Evolutionary conservation across 2,329 filamentous ascomycete species (phyloP).

Genomic region (Pezicula rhizophila): DNA sequence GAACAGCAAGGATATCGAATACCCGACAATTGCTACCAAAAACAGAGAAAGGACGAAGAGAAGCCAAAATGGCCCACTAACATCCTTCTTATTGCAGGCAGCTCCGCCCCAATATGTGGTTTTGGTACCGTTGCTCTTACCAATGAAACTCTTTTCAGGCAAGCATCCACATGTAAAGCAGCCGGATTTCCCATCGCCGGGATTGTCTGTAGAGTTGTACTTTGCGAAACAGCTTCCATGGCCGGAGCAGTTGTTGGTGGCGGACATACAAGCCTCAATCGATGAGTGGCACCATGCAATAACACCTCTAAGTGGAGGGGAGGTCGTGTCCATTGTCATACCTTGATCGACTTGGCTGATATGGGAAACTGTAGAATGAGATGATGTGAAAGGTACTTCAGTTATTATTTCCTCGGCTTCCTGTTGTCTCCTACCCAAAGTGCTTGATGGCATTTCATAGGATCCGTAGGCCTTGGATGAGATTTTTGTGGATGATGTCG

Average conservation of each 20-base stretch:
- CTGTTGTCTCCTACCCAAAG: constrained; percentile 14
- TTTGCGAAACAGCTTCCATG: constrained; percentile 73
- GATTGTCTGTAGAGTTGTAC: constrained; percentile 39
- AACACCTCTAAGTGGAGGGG: constrained; percentile 16
- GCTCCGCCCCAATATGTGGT: constrained; percentile 75
- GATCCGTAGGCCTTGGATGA: constrained; percentile 20
- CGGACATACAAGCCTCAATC: constrained; percentile 58
- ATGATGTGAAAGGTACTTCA: constrained; percentile 7
- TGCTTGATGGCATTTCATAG: constrained; percentile 20
- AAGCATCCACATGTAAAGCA: constrained; percentile 80
- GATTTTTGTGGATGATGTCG: constrained; percentile 13
- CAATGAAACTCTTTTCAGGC: constrained; percentile 43
- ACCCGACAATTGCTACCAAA: constrained; percentile 60
- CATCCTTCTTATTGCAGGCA: constrained; percentile 85
- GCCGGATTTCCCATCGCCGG: constrained; percentile 34
- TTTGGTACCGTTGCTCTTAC: constrained; percentile 41
- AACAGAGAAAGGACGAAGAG: constrained; percentile 69
- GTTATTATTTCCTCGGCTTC: constrained; percentile 23
- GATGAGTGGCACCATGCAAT: constrained; percentile 71
- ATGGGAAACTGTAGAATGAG: constrained; percentile 3
- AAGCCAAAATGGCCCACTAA: constrained; percentile 85
- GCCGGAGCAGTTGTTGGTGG: constrained; percentile 74
- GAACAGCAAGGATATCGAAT: constrained; percentile 73
- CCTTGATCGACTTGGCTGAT: constrained; percentile 11
- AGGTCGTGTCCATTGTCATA: constrained; percentile 12